A percentile compares a stretch with the other conserved stretches of the same genome.
Conservation (phyloP, 805 yeast genomes). For the Myxozyma nipponensis region DNA sequence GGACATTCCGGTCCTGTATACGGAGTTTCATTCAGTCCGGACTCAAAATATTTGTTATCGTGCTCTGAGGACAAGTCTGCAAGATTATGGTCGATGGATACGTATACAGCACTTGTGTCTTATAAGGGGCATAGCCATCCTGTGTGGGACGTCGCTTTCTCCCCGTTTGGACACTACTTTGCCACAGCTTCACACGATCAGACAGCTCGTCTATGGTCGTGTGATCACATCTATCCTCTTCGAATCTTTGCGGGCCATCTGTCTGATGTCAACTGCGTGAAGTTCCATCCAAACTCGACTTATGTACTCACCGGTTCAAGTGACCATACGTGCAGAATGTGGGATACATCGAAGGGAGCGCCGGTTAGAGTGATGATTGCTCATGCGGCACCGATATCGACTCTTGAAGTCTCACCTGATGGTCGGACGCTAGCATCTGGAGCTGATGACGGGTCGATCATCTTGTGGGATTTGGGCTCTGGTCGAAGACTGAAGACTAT, state of each 20-base stretch:
- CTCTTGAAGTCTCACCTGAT: slow-evolving; percentile 89
- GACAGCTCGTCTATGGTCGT: slow-evolving; percentile 96
- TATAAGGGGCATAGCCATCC: slow-evolving; percentile 96
- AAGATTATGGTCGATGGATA: slow-evolving; percentile 89
- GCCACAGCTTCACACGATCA: slow-evolving; percentile 98
- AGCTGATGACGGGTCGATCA: slow-evolving; percentile 74
- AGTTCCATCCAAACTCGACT: slow-evolving; percentile 94
- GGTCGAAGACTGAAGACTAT: slow-evolving; percentile 84
- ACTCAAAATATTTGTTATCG: slow-evolving; percentile 72
- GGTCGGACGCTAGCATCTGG: slow-evolving; percentile 96
- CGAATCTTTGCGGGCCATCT: slow-evolving; percentile 96
- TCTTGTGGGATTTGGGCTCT: slow-evolving; percentile 90
- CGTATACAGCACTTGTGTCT: slow-evolving; percentile 82
- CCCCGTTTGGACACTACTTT: slow-evolving; percentile 95
- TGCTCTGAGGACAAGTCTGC: slow-evolving; percentile 90
- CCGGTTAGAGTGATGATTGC: slow-evolving; percentile 91
- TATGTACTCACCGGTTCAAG: slow-evolving; percentile 93
- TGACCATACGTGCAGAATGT: slow-evolving; percentile 95
- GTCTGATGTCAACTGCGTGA: slow-evolving; percentile 91
- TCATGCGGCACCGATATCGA: slow-evolving; percentile 82
- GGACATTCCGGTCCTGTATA: slow-evolving; percentile 96
- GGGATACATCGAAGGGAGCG: slow-evolving; percentile 90
- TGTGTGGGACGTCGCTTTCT: slow-evolving; percentile 93
- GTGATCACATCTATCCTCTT: slow-evolving; percentile 94
- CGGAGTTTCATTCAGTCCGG: slow-evolving; percentile 87